Evolutionary conservation across 306 rosid genomes (phyloP).

Genomic region (Pyrus pyrifolia): DNA sequence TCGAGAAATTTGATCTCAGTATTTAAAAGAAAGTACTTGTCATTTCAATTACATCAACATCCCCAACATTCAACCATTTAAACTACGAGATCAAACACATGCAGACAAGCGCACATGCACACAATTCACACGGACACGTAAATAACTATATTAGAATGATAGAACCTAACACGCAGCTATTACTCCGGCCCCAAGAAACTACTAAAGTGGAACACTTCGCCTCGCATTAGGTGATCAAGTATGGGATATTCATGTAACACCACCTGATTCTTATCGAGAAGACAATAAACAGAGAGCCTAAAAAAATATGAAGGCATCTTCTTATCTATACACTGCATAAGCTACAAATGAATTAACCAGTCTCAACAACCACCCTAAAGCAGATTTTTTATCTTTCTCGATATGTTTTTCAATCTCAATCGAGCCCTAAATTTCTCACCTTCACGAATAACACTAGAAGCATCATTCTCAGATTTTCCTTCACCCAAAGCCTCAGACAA

Average conservation of each 20-base stretch:
- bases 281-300: neutral
- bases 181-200: neutral
- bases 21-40: neutral
- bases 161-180: neutral
- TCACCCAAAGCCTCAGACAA: neutral
- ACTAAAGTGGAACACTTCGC: neutral
- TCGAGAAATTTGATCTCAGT: neutral
- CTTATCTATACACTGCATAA: neutral
- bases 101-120: neutral
- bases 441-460: neutral
- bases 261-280: neutral
- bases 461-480: neutral
- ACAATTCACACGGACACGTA: neutral
- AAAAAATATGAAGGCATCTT: neutral
- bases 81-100: neutral
- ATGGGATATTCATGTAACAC: neutral
- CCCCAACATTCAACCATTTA: neutral
- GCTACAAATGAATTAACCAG: neutral
- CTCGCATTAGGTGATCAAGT: neutral
- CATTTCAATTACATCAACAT: neutral
- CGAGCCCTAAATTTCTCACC: neutral
- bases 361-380: neutral
- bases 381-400: neutral
- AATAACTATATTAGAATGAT: neutral
- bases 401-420: neutral